A percentile compares a stretch with the other conserved stretches of the same genome.
Conservation (phyloP, 208 protist genomes). For the Histomonas meleagridis region DNA sequence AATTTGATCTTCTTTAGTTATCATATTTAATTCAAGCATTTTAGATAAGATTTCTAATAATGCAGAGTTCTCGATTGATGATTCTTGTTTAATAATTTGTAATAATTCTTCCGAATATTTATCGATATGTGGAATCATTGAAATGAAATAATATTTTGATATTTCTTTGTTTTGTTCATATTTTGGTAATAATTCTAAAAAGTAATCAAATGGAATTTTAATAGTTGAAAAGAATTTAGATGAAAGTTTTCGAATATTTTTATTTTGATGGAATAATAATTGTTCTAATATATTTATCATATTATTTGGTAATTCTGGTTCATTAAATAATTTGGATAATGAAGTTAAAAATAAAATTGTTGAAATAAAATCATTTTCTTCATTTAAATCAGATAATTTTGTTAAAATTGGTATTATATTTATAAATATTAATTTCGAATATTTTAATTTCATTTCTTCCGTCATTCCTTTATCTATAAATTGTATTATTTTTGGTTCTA, state of each 20-base stretch:
- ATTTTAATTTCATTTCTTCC: background rate
- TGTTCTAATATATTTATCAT: background rate
- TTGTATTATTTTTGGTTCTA: background rate
- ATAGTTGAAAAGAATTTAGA: background rate
- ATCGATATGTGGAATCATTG: background rate
- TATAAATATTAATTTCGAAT: no score
- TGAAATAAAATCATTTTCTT: no score
- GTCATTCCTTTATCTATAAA: background rate
- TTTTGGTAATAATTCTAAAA: background rate
- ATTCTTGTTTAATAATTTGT: background rate
- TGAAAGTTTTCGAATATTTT: background rate
- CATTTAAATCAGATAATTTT: no score
- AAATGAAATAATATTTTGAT: background rate
- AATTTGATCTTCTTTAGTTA: background rate
- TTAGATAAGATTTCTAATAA: background rate
- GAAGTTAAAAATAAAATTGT: no score
- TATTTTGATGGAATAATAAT: background rate
- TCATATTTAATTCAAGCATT: background rate
- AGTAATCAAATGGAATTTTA: background rate
- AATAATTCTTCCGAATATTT: background rate
- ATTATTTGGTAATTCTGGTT: no score
- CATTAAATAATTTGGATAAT: no score
- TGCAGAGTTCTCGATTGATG: background rate
- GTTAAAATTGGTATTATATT: no score
- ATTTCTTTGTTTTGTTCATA: background rate